These are phyloP conservation scores for Xylariaceae sp. DNA, from an alignment of 2,329 filamentous ascomycete genomes.

Conservation along the genomic window DNA sequence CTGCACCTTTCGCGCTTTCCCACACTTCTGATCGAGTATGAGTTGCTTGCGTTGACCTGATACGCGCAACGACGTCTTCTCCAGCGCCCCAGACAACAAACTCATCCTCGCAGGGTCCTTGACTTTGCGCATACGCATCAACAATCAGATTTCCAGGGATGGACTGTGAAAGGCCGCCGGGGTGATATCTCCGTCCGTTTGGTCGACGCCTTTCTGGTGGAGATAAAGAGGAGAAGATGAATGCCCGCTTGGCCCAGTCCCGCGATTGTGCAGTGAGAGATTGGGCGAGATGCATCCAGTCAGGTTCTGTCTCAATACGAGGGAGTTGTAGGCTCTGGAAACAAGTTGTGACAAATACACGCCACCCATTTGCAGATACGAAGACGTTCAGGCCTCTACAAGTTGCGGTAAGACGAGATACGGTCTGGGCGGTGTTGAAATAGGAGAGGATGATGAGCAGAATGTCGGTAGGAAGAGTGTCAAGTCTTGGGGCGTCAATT, in stretches of 20 bases:
- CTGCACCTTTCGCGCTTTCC: conserved; percentile 34
- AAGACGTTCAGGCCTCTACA: conserved; percentile 36
- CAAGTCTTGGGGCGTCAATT: conserved; percentile 28
- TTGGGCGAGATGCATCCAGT: conserved; percentile 33
- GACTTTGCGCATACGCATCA: conserved; percentile 36
- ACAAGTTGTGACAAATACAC: conserved; percentile 40
- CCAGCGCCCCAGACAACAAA: conserved; percentile 47
- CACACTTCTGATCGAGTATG: conserved; percentile 25
- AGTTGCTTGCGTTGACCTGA: conserved; percentile 26
- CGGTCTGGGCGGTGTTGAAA: conserved; percentile 44
- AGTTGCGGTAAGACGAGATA: conserved; percentile 37
- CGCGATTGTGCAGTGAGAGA: conserved; percentile 46
- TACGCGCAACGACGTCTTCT: conserved; percentile 44
- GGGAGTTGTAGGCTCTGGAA: conserved; percentile 39
- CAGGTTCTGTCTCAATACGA: conserved; percentile 13
- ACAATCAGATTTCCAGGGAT: conserved; percentile 43
- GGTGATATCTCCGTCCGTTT: conserved; percentile 2
- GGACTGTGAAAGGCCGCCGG: conserved; percentile 22
- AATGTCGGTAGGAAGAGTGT: conserved; percentile 45
- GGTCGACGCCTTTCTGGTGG: conserved; percentile 9
- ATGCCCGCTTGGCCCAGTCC: conserved; percentile 47
- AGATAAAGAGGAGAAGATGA: conserved; percentile 33
- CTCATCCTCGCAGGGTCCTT: conserved; percentile 34
- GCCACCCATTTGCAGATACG: conserved; percentile 43
- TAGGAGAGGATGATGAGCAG: conserved; percentile 44